Percentiles rank a stretch among this genome's conserved stretches.
Conservation (phyloP, 495 filamentous ascomycete genomes). For the Astrothelium subdiscretum region DNA sequence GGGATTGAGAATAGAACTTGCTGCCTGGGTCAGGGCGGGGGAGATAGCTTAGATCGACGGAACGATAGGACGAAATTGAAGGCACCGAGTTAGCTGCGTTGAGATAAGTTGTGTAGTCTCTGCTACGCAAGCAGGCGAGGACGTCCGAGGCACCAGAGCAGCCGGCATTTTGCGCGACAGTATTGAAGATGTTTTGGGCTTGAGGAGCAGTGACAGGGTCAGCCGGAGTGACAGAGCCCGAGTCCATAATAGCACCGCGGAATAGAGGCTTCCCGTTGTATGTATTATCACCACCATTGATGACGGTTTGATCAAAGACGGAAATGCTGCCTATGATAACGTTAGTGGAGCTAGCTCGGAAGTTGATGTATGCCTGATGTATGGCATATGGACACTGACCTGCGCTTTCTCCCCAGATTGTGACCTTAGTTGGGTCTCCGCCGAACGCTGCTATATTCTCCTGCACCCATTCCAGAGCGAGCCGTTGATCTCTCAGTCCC, state of each 20-base stretch:
- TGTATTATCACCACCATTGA: conserved; percentile 55
- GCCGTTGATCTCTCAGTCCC: conserved; percentile 18
- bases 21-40: conserved; percentile 12
- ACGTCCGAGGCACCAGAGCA: conserved; percentile 45
- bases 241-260: conserved; percentile 62
- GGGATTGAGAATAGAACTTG: conserved; percentile 28
- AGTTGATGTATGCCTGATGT: neutral
- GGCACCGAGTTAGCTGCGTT: conserved; percentile 16
- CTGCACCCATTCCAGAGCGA: conserved; percentile 19
- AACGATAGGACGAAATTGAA: conserved; percentile 13
- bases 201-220: conserved; percentile 52
- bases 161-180: conserved; percentile 46
- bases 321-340: conserved; percentile 9
- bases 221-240: conserved; percentile 52
- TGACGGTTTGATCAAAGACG: conserved; percentile 56
- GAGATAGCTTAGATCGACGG: conserved; percentile 19
- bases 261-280: conserved; percentile 63
- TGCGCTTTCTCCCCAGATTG: conserved; percentile 30
- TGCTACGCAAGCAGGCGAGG: conserved; percentile 13
- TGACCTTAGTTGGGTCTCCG: conserved; percentile 33
- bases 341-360: neutral
- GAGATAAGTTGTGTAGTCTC: conserved; percentile 9
- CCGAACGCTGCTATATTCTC: conserved; percentile 45
- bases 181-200: conserved; percentile 51
- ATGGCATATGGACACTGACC: neutral